Conservation (phyloP, 2,329 filamentous ascomycete genomes). For the Ophiostoma quercus region DNA sequence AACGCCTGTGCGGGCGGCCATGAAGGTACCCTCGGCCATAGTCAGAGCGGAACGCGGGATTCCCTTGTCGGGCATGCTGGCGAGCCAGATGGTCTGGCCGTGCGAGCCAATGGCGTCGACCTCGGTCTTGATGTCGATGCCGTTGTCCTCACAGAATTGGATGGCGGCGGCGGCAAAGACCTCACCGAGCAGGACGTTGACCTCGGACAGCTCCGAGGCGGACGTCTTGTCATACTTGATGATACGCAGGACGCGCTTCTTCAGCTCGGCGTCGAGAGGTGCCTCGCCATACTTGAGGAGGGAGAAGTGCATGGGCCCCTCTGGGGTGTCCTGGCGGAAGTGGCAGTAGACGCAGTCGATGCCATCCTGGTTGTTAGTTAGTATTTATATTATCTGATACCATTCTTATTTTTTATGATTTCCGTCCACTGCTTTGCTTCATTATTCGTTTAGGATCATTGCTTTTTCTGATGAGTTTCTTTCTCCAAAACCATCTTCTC, state of each 20-base stretch:
- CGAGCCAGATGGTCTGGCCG: slow-evolving; percentile 55
- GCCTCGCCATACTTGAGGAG: slow-evolving; percentile 54
- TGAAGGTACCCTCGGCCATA: slow-evolving; percentile 53
- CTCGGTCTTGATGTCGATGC: slow-evolving; percentile 39
- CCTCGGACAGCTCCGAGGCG: slow-evolving; percentile 49
- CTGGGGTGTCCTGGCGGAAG: slow-evolving; percentile 49
- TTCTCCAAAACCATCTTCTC: background rate
- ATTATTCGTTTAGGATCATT: background rate
- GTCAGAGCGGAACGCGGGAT: slow-evolving; percentile 46
- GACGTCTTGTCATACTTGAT: slow-evolving; percentile 51
- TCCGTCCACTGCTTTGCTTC: background rate
- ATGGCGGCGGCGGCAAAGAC: slow-evolving; percentile 50
- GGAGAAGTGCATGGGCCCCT: slow-evolving; percentile 50
- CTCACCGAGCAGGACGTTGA: slow-evolving; percentile 54
- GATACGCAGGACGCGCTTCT: slow-evolving; percentile 53
- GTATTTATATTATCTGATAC: background rate
- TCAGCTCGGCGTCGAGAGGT: slow-evolving; percentile 49
- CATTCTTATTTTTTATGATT: background rate
- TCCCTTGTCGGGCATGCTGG: slow-evolving; percentile 47
- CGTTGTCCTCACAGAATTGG: slow-evolving; percentile 44
- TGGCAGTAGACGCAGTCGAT: slow-evolving; percentile 56
- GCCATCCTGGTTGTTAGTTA: slow-evolving; percentile 41
- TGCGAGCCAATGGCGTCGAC: slow-evolving; percentile 55
- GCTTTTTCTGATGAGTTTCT: background rate
- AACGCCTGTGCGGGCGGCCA: slow-evolving; percentile 51